phyloP scores from a whole-genome alignment of 495 filamentous ascomycete species.

The Zalerion maritima region DNA sequence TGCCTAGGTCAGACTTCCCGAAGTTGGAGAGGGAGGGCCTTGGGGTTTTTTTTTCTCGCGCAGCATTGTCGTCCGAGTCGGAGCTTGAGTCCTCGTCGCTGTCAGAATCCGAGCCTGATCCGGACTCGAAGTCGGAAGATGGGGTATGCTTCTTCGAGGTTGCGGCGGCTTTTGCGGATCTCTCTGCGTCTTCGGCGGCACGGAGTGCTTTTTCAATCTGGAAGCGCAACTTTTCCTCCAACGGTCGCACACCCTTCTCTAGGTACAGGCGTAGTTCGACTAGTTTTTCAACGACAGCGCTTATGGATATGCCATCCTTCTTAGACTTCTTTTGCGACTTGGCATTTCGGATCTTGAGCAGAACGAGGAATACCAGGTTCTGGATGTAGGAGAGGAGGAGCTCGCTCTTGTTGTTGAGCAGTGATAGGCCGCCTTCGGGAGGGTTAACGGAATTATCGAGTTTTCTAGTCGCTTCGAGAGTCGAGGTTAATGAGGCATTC shows the following conservation, averaged over 20 bases:
- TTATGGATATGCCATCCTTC: no score
- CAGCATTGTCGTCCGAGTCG: conserved; percentile 21
- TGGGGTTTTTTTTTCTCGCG: conserved; percentile 42
- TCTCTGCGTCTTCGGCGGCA: conserved; percentile 62
- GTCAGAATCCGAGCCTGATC: conserved; percentile 20
- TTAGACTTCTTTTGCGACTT: no score
- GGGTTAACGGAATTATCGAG: conserved; percentile 35
- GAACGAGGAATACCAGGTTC: conserved; percentile 77
- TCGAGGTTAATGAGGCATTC: conserved; percentile 44
- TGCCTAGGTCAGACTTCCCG: conserved; percentile 31
- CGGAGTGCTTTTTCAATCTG: conserved; percentile 83
- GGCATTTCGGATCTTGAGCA: conserved; percentile 60
- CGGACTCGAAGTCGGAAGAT: conserved; percentile 12
- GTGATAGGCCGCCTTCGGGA: conserved; percentile 75
- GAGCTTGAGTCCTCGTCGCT: conserved; percentile 25
- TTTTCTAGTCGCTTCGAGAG: conserved; percentile 47
- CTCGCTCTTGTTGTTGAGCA: conserved; percentile 90
- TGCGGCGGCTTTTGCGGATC: conserved; percentile 14
- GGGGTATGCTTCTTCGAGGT: conserved; percentile 15
- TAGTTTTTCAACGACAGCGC: conserved; percentile 62
- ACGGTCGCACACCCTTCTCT: conserved; percentile 75
- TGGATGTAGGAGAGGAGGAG: conserved; percentile 90
- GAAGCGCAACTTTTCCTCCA: conserved; percentile 77
- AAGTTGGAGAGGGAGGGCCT: conserved; percentile 50
- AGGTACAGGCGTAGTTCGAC: conserved; percentile 75